Base-by-base conservation (phyloP, 768 basidiomycete genomes). In the Melanogaster broomeanus region DNA sequence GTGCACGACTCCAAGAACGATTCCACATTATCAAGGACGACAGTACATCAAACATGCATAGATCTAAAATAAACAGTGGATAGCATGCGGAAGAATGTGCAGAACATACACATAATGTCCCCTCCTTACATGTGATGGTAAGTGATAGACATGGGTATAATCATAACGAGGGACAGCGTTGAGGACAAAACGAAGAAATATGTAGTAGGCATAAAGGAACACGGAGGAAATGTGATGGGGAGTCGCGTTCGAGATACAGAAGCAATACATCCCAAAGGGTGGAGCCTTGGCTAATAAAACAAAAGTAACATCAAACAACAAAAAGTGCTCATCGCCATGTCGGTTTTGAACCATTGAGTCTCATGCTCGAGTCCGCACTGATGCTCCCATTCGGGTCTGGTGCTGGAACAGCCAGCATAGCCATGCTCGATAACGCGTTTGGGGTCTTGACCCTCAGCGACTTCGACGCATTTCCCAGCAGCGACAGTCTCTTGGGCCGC, bases 401-500 rank as follows among this genome's bases (percentile, higher is more conserved):
- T 58, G 66, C 68, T 13, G 69, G 61, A 49, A 68, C 41, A 15
- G 74, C 64, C 6, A 74, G 56, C 24, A 56, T 25, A 8, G 63
- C 28, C 46, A 68, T 63, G 22, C 67, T 58, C 55, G 73, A 45
- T 65, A 70, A 24, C 56, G 58, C 21, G 67, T 64, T 56, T 59
- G 69, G 39, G 59, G 62, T 58, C 57, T 73, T 68, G 58, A 63
- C 53, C 45, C 64, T 57, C 54, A 68, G 59, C 16, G 74, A 67
- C 59, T 70, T 75, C 6, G 74, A 61, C 5, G 66, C 38, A 61
- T 64, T 61, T 54, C 65, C 68, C n/a, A 78, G 75, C 54, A 87
- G 58, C 11, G 84, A 87, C 52, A 81, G 58, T 56, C 85, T 72
- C 68, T 82, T 85, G 43, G 72, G 61, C 51, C 84, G 75, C 66